Evolutionary conservation across 768 basidiomycete genomes (phyloP).

Genomic region (Lactarius sanguifluus): DNA sequence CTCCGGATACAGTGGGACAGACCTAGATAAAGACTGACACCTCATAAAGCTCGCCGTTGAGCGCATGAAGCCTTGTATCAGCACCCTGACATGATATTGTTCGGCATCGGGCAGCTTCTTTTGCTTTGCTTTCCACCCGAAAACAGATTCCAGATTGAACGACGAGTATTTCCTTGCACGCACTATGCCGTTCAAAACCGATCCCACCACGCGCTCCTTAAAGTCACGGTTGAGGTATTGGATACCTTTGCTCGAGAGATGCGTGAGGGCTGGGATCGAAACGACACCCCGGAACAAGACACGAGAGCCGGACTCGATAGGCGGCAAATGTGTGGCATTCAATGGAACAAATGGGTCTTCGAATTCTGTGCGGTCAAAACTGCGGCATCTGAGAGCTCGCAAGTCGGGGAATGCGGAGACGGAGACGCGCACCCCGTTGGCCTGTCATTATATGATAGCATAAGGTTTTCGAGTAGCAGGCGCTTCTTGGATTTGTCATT

Average conservation of each 20-base stretch:
- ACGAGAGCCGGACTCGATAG: slow-evolving; percentile 7
- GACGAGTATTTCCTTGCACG: slow-evolving; percentile 26
- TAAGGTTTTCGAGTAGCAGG: slow-evolving; percentile 16
- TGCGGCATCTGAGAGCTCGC: not conserved
- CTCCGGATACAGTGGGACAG: not conserved
- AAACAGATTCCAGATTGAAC: not conserved
- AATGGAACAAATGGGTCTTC: not conserved
- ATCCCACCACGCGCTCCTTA: slow-evolving; percentile 38
- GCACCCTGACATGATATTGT: slow-evolving; percentile 2
- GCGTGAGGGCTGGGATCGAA: slow-evolving; percentile 44
- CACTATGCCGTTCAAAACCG: slow-evolving; percentile 32
- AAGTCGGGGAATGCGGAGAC: not conserved
- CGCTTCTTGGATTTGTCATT: slow-evolving; percentile 25
- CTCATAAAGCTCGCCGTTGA: slow-evolving; percentile 44
- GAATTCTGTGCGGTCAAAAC: slow-evolving; percentile 25
- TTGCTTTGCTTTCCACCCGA: slow-evolving; percentile 9
- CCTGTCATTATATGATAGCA: slow-evolving; percentile 11
- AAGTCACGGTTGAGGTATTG: slow-evolving; percentile 47
- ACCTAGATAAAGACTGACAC: slow-evolving; percentile 32
- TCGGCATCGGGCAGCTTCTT: not conserved
- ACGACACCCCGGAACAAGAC: slow-evolving; percentile 55
- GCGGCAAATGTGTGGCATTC: not conserved
- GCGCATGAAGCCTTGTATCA: slow-evolving; percentile 27
- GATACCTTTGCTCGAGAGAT: slow-evolving; percentile 51
- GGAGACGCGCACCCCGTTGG: slow-evolving; percentile 20